Base-by-base conservation (phyloP, 2,329 filamentous ascomycete genomes). In the Graphiopsis chlorocephala region DNA sequence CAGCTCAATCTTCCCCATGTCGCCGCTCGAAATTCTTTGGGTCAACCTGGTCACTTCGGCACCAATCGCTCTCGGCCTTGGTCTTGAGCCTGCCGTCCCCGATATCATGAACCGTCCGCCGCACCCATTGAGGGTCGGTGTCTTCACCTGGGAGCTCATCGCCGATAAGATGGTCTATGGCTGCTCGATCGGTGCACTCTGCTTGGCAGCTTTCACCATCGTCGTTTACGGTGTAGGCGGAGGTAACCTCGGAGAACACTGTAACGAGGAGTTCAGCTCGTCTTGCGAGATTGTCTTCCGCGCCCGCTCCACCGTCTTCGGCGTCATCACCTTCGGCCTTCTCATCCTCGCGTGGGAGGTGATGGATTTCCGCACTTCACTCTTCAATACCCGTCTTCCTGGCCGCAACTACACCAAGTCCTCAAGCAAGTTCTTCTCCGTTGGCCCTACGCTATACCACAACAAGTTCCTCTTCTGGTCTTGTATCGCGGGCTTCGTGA, bases 321-420 rank as follows among this genome's bases (percentile, higher is more conserved):
- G 75, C 0, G 77, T 77, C n/a, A 75, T 80, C 17, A 79, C 78
- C 0, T 73, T 78, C 4, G 70, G 78, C 0, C 73, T 79, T 4
- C 76, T 79, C n/a, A 74, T 80, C 64, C 78, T 78, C 0, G 78
- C 78, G 0, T 80, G 78, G 78, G 78, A 80, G 68, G 77, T 79
- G 65, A 79, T 71, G 15, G 75, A 80, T 45, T 59, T 64, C 45
- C 42, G 62, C n/a, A 50, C 29, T 2, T 64, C 62, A 14, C 56
- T 64, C 17, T 64, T 64, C 62, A 50, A 50, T 31, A 58, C 57
- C 33, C 62, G 62, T 20, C 42, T 59, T 4, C 42, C 53, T 4
- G 62, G 60, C 26, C 60, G 60, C 48, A 50, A 62, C 48, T 62
- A 62, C 60, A 55, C 48, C 12, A 62, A 53, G 25, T 55, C 60